A percentile compares a stretch with the other conserved stretches of the same genome.
phyloP scores from a whole-genome alignment of 1,139 yeast genomes.

The Pichia sp. region DNA sequence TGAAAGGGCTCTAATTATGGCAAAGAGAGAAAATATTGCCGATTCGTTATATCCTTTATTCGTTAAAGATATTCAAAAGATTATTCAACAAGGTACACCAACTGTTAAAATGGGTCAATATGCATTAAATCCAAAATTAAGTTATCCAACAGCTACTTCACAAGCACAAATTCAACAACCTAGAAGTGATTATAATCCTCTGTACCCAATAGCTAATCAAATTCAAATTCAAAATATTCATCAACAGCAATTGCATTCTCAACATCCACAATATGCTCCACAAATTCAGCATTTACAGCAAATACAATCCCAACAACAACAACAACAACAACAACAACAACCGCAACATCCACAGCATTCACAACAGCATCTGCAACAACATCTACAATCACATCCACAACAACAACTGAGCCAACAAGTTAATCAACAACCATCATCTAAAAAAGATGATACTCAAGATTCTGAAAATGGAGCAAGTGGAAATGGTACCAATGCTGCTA shows the following conservation, averaged over 20 bases:
- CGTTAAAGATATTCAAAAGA: slow-evolving; percentile 70
- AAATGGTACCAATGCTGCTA: too few species aligned
- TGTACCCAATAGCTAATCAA: neutral
- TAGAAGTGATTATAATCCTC: neutral
- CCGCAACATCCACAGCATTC: neutral
- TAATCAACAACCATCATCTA: neutral
- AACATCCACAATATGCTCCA: neutral
- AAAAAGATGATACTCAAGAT: neutral
- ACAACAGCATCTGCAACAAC: neutral
- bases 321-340: neutral
- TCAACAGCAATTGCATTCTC: neutral
- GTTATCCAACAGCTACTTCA: slow-evolving; percentile 4
- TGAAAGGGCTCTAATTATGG: slow-evolving; percentile 87
- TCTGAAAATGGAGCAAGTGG: neutral
- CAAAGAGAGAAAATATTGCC: slow-evolving; percentile 82
- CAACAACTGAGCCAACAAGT: too few species aligned
- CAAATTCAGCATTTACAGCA: neutral
- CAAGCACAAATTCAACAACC: too few species aligned
- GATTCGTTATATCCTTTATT: slow-evolving; percentile 82
- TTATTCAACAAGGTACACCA: slow-evolving; percentile 32
- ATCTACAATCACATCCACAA: neutral
- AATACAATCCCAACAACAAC: neutral
- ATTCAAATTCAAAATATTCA: neutral
- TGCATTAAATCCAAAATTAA: slow-evolving; percentile 18
- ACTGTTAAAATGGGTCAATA: slow-evolving; percentile 28